These are phyloP conservation scores for Cercis canadensis DNA, from an alignment of 306 rosid species.

Conservation along the genomic window DNA sequence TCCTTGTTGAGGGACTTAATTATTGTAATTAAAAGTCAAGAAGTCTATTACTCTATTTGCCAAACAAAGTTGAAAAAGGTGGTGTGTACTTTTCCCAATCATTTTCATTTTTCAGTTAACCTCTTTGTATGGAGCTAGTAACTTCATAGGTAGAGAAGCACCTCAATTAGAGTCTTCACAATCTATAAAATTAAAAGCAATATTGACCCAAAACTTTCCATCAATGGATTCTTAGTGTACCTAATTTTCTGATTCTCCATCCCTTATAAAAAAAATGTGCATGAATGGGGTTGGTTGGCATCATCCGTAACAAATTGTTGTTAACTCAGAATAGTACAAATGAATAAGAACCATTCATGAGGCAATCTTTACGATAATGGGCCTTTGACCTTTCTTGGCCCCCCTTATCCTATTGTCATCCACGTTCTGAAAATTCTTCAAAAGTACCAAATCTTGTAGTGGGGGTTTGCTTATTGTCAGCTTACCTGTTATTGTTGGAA, in stretches of 20 bases:
- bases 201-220: background rate
- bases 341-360: background rate
- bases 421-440: background rate
- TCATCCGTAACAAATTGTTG: background rate
- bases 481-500: conserved; percentile 2
- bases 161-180: background rate
- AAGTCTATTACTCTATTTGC: too few relatives aligned
- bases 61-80: too few relatives aligned
- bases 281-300: background rate
- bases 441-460: background rate
- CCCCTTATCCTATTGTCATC: background rate
- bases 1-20: too few relatives aligned
- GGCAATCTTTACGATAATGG: background rate
- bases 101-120: too few relatives aligned
- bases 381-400: background rate
- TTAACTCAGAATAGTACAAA: background rate
- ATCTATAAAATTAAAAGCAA: background rate
- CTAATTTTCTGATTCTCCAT: conserved; percentile 5
- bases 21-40: too few relatives aligned
- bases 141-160: background rate
- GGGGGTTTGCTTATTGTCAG: background rate
- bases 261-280: background rate
- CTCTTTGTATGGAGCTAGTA: too few relatives aligned
- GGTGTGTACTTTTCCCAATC: too few relatives aligned
- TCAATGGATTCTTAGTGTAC: background rate